Percentiles rank a stretch among this genome's conserved stretches.
Conservation (phyloP, 768 basidiomycete genomes). For the Artomyces pyxidatus region DNA sequence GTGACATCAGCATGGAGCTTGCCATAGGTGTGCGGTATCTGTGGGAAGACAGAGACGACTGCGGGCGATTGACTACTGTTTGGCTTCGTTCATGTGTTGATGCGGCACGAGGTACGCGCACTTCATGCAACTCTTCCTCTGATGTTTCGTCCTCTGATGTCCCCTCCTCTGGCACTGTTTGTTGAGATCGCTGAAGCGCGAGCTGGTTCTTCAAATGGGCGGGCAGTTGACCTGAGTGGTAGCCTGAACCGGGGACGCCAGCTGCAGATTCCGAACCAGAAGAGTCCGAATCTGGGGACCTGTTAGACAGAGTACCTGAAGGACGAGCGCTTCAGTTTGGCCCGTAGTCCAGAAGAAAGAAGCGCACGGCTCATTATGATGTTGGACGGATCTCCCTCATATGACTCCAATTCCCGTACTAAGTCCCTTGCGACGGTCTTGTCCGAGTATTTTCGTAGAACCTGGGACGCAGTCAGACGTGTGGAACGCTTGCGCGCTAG, state of each 20-base stretch:
- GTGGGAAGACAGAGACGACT: constrained; percentile 70
- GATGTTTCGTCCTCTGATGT: constrained; percentile 13
- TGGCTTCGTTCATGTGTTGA: constrained; percentile 8
- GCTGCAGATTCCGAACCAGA: constrained; percentile 55
- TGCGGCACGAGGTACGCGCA: constrained; percentile 21
- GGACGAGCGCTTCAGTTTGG: too few species aligned
- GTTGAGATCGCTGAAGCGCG: neutral
- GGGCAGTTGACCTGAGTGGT: constrained; percentile 8
- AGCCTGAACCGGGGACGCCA: constrained; percentile 16
- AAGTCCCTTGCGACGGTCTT: constrained; percentile 70
- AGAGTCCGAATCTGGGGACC: constrained; percentile 51
- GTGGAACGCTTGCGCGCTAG: neutral
- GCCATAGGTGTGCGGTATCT: constrained; percentile 74
- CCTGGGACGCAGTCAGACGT: constrained; percentile 31
- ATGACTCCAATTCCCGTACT: constrained; percentile 71
- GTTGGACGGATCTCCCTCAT: constrained; percentile 57
- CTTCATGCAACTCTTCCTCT: constrained; percentile 14
- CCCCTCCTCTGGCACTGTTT: neutral
- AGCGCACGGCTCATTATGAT: constrained; percentile 54
- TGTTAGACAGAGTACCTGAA: constrained; percentile 8
- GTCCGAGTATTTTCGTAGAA: constrained; percentile 75
- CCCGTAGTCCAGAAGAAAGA: too few species aligned
- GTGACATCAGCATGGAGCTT: constrained; percentile 50
- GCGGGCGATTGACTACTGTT: constrained; percentile 38
- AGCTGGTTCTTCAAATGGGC: constrained; percentile 8